Evolutionary conservation across 345 rosid genomes (phyloP).

Genomic region (Lagerstroemia speciosa): DNA sequence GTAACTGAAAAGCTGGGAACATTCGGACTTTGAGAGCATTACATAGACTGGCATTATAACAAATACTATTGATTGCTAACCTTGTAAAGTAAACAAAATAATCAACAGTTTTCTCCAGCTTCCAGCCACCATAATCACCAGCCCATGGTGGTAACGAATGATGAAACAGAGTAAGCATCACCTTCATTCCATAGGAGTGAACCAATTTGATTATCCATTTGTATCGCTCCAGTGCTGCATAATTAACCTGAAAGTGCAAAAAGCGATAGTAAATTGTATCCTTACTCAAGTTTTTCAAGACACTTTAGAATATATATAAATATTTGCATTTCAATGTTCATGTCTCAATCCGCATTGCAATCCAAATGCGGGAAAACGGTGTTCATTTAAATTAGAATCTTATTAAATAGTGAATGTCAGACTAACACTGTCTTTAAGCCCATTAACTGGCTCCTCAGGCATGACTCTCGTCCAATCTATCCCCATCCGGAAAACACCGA

Average conservation of each 20-base stretch:
- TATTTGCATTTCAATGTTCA: background rate
- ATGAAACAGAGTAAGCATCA: constrained; percentile 92
- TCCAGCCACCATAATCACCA: constrained; percentile 96
- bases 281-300: background rate
- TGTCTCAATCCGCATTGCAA: background rate
- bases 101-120: constrained; percentile 82
- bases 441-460: constrained; percentile 79
- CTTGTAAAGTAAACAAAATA: constrained; percentile 82
- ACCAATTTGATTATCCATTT: constrained; percentile 80
- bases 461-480: constrained; percentile 83
- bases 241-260: constrained; percentile 51
- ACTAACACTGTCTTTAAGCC: constrained; percentile 58
- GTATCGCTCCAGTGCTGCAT: constrained; percentile 78
- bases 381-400: background rate
- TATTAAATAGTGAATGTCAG: constrained; percentile 14
- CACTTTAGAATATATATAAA: background rate
- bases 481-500: constrained; percentile 84
- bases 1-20: background rate
- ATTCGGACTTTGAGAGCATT: background rate
- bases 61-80: constrained; percentile 19
- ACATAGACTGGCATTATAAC: background rate
- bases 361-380: background rate
- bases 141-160: constrained; percentile 98
- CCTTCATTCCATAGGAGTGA: constrained; percentile 83
- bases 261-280: background rate